Evolutionary conservation across 371 early-diverging fungal species (phyloP).

Genomic region (Mucor mucedo): DNA sequence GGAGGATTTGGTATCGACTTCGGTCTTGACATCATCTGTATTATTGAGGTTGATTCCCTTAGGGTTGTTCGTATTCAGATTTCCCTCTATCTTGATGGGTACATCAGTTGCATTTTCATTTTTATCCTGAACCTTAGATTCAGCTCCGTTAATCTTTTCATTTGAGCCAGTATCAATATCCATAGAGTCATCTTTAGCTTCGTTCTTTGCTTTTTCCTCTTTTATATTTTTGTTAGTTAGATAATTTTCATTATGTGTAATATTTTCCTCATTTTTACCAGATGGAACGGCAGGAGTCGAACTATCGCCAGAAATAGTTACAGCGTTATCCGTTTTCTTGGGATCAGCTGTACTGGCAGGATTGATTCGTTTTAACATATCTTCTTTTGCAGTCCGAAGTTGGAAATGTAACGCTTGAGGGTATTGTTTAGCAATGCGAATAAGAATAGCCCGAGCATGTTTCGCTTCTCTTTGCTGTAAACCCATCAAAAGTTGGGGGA

Average conservation of each 20-base stretch:
- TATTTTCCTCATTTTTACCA: neutral
- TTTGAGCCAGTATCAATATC: neutral
- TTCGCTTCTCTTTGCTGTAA: slow-evolving; percentile 81
- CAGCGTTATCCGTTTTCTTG: neutral
- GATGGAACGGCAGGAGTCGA: neutral
- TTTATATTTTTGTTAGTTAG: neutral
- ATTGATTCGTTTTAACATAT: slow-evolving; percentile 66
- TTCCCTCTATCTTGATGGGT: neutral
- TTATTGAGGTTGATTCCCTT: neutral
- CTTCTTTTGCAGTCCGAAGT: slow-evolving; percentile 92
- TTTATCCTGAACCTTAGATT: neutral
- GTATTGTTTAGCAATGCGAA: slow-evolving; percentile 92
- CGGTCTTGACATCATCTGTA: neutral
- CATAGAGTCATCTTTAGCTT: neutral
- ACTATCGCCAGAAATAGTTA: neutral
- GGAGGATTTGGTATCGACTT: neutral
- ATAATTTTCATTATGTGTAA: too few species aligned
- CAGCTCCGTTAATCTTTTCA: neutral
- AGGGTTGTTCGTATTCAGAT: too few species aligned
- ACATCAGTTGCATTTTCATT: neutral
- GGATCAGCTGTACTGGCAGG: neutral
- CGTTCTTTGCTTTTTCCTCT: neutral
- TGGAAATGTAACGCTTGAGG: slow-evolving; percentile 90
- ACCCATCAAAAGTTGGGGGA: slow-evolving; percentile 91
- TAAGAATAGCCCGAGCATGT: slow-evolving; percentile 82